Evolutionary conservation across 78 protist species (phyloP).

Genomic region (Speleostelium caveatum): DNA sequence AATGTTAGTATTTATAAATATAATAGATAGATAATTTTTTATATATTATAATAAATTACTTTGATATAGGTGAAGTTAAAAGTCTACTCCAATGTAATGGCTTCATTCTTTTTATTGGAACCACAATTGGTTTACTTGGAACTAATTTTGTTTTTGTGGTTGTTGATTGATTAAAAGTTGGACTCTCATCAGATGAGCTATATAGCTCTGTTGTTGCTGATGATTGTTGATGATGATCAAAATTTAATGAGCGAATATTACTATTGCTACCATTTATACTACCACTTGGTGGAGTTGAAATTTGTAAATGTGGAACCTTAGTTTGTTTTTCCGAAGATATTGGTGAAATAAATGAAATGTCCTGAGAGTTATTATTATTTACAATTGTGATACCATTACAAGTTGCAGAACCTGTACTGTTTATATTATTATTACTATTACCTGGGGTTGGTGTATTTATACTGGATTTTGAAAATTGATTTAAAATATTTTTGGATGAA

Average conservation of each 20-base stretch:
- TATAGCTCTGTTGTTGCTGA: background rate
- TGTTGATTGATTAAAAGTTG: background rate
- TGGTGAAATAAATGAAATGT: background rate
- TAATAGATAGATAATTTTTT: too few species aligned
- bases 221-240: background rate
- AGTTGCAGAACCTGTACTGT: background rate
- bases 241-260: background rate
- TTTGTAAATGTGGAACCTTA: background rate
- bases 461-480: background rate
- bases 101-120: constrained; percentile 71
- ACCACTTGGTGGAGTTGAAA: background rate
- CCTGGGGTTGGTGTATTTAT: background rate
- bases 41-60: too few species aligned
- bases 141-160: background rate
- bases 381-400: too few species aligned
- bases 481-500: background rate
- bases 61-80: constrained; percentile 4
- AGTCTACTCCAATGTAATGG: constrained; percentile 80
- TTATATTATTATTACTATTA: background rate
- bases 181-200: background rate
- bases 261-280: background rate
- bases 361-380: background rate
- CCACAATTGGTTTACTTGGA: constrained; percentile 51
- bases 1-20: too few species aligned
- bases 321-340: background rate